Conservation (phyloP, 1,139 yeast species). For the Lodderomyces theae region DNA sequence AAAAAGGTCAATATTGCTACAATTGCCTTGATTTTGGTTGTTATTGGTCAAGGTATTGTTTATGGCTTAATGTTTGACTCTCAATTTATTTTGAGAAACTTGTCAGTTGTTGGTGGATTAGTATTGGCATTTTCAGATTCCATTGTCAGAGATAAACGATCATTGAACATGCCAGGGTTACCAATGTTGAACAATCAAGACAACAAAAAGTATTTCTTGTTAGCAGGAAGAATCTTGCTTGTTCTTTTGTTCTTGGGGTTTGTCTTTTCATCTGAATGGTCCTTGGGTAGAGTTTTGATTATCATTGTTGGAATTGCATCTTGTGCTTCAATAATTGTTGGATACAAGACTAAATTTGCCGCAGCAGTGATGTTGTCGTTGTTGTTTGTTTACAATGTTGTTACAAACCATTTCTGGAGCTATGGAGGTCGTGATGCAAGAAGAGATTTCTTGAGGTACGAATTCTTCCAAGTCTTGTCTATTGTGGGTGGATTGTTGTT, state of each 20-base stretch:
- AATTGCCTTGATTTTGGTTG: slow-evolving; percentile 66
- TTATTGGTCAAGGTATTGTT: slow-evolving; percentile 79
- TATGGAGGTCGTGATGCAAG: slow-evolving; percentile 67
- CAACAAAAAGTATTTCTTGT: slow-evolving; percentile 76
- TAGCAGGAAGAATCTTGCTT: slow-evolving; percentile 86
- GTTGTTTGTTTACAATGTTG: slow-evolving; percentile 71
- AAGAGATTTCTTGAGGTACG: slow-evolving; percentile 89
- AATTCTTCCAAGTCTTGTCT: slow-evolving; percentile 90
- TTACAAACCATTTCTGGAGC: slow-evolving; percentile 89
- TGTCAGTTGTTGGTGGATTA: slow-evolving; percentile 91
- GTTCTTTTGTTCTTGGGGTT: slow-evolving; percentile 85
- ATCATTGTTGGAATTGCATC: slow-evolving; percentile 69
- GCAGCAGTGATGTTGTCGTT: slow-evolving; percentile 77
- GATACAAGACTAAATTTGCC: slow-evolving; percentile 88
- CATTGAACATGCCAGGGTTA: slow-evolving; percentile 78
- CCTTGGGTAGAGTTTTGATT: slow-evolving; percentile 61
- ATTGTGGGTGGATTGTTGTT: slow-evolving; percentile 92
- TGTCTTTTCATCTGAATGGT: slow-evolving; percentile 75
- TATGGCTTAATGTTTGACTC: slow-evolving; percentile 86
- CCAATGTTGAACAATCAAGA: slow-evolving; percentile 85
- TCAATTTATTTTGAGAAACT: slow-evolving; percentile 78
- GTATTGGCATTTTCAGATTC: slow-evolving; percentile 87
- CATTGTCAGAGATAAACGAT: slow-evolving; percentile 74
- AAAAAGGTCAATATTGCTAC: slow-evolving; percentile 73
- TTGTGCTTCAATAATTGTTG: slow-evolving; percentile 81